Evolutionary conservation across 306 rosid genomes (phyloP).

Genomic region (Vigna hirtella): DNA sequence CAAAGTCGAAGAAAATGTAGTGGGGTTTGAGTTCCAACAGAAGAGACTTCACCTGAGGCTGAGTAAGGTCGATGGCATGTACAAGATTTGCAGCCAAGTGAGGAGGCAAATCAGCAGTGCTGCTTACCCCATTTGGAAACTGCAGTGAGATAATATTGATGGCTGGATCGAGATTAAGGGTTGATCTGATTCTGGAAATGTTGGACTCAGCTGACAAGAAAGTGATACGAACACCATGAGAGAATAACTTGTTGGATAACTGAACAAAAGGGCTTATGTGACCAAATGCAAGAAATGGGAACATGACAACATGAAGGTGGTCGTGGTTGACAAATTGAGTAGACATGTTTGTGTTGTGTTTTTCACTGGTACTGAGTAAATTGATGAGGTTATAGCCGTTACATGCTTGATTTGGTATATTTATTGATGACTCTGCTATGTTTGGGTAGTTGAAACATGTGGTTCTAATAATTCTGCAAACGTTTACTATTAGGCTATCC

Average conservation of each 20-base stretch:
- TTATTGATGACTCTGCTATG: too few species aligned
- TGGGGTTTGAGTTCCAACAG: slow-evolving; percentile 55
- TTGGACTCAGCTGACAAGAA: slow-evolving; percentile 55
- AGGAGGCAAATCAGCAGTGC: slow-evolving; percentile 52
- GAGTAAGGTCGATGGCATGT: slow-evolving; percentile 48
- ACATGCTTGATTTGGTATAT: too few species aligned
- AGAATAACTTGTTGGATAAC: slow-evolving; percentile 59
- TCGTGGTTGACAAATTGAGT: background rate
- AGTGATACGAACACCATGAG: slow-evolving; percentile 53
- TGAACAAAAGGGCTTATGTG: slow-evolving; percentile 63
- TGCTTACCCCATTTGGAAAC: slow-evolving; percentile 42
- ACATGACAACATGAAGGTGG: slow-evolving; percentile 52
- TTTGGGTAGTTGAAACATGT: too few species aligned
- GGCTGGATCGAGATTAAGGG: slow-evolving; percentile 43
- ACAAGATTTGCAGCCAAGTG: slow-evolving; percentile 39
- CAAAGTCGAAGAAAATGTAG: slow-evolving; percentile 59
- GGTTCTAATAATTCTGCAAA: too few species aligned
- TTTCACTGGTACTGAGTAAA: background rate
- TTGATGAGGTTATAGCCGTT: too few species aligned
- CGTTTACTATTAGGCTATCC: too few species aligned
- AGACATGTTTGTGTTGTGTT: slow-evolving; percentile 19
- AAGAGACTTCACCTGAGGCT: slow-evolving; percentile 48
- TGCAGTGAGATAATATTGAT: slow-evolving; percentile 47
- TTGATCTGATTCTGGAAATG: slow-evolving; percentile 45
- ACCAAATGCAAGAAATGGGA: slow-evolving; percentile 65